Percentiles rank a stretch among this genome's conserved stretches.
Conservation (phyloP, 345 rosid species). For the Citrus australasica region DNA sequence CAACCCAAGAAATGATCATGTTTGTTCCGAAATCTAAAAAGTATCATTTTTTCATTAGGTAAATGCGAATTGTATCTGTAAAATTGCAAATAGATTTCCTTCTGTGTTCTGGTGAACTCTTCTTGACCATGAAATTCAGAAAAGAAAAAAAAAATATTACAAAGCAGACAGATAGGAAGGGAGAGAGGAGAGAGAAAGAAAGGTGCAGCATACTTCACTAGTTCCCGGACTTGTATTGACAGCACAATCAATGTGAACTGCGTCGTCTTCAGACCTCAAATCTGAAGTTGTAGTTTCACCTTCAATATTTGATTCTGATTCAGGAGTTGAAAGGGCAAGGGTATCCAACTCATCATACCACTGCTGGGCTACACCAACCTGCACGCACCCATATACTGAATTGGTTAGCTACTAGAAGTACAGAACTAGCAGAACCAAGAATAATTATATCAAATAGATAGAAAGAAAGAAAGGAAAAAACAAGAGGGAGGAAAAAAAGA, state of each 20-base stretch:
- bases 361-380: slow-evolving; percentile 89
- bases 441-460: not conserved
- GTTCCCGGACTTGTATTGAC: slow-evolving; percentile 82
- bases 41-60: not conserved
- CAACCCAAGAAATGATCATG: not conserved
- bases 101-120: not conserved
- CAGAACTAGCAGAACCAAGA: not conserved
- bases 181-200: not conserved
- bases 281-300: slow-evolving; percentile 31
- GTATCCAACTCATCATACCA: slow-evolving; percentile 90
- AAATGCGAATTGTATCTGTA: not conserved
- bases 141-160: not conserved
- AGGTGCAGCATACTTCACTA: slow-evolving; percentile 61
- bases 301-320: slow-evolving; percentile 37
- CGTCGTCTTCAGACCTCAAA: slow-evolving; percentile 32
- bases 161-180: not conserved
- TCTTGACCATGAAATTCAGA: not conserved
- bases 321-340: slow-evolving; percentile 61
- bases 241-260: slow-evolving; percentile 50
- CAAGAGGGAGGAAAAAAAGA: too few relatives aligned
- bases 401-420: slow-evolving; percentile 6
- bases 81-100: not conserved
- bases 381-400: slow-evolving; percentile 22
- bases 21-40: not conserved
- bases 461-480: not conserved